A percentile compares a stretch with the other conserved stretches of the same genome.
Conservation (phyloP, 116 monocot species). For the Dioscorea cayenensis region DNA sequence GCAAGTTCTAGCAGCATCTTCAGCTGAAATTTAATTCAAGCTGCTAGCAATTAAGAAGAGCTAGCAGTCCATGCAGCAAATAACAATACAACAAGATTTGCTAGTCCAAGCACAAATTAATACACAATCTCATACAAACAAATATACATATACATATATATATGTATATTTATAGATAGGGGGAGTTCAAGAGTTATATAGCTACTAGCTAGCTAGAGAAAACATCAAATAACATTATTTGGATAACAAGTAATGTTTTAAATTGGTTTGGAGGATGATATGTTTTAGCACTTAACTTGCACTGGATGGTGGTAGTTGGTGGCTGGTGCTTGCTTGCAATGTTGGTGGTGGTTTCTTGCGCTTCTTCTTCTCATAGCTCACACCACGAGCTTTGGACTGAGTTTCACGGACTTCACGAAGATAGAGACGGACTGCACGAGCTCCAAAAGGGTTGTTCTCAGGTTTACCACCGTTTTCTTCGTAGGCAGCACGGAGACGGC, state of each 20-base stretch:
- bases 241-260: background rate
- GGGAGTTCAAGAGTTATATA: too few species aligned
- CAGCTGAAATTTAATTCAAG: too few species aligned
- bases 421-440: conserved; percentile 48
- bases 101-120: too few species aligned
- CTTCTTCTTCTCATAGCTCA: conserved; percentile 71
- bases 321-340: background rate
- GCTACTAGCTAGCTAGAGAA: too few species aligned
- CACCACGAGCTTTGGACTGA: conserved; percentile 48
- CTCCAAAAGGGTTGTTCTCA: conserved; percentile 50
- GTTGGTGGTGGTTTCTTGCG: conserved; percentile 27
- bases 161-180: too few species aligned
- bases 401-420: conserved; percentile 55
- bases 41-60: too few species aligned
- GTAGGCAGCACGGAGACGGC: conserved; percentile 49
- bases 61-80: too few species aligned
- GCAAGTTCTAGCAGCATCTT: too few species aligned
- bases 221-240: background rate
- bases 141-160: too few species aligned
- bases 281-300: background rate
- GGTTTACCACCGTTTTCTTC: conserved; percentile 56
- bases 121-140: too few species aligned
- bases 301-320: background rate
- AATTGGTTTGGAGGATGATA: background rate
- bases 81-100: too few species aligned